These are phyloP conservation scores for Calocybe indica DNA, from an alignment of 768 basidiomycete genomes.

Conservation along the genomic window DNA sequence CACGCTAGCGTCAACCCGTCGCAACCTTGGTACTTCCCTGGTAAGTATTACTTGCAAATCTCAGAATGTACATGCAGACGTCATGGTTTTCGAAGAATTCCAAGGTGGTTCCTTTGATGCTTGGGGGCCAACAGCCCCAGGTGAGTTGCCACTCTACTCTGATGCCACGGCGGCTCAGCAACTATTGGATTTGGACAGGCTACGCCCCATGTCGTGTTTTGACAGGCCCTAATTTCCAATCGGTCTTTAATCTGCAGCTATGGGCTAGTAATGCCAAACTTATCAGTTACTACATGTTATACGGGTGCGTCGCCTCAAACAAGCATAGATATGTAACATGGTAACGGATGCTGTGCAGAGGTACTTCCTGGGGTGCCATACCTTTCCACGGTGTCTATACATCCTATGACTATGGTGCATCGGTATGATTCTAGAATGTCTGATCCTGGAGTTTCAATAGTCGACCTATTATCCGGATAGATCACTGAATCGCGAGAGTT, in stretches of 20 bases:
- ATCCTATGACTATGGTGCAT: constrained; percentile 79
- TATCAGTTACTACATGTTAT: constrained; percentile 83
- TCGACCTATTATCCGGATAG: constrained; percentile 13
- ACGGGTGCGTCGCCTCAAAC: constrained; percentile 42
- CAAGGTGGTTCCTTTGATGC: constrained; percentile 79
- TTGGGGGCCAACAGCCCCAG: constrained; percentile 72
- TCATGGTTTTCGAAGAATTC: constrained; percentile 31
- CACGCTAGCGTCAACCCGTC: constrained; percentile 44
- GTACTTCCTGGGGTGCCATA: constrained; percentile 81
- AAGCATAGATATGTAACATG: neutral
- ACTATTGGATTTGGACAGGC: constrained; percentile 25
- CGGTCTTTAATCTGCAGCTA: constrained; percentile 72
- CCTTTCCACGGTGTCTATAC: constrained; percentile 75
- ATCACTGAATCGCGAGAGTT: constrained; percentile 65
- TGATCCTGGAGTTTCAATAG: neutral
- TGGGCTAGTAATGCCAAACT: constrained; percentile 82
- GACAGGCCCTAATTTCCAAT: constrained; percentile 70
- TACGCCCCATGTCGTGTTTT: constrained; percentile 59
- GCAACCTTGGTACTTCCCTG: constrained; percentile 69
- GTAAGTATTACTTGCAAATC: constrained; percentile 23
- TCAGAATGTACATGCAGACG: constrained; percentile 3
- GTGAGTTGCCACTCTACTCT: constrained; percentile 18
- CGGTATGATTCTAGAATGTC: constrained; percentile 25
- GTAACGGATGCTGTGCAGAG: constrained; percentile 33
- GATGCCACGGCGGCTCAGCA: neutral